phyloP scores from a whole-genome alignment of 345 rosid species.

The Schrenkiella parvula region DNA sequence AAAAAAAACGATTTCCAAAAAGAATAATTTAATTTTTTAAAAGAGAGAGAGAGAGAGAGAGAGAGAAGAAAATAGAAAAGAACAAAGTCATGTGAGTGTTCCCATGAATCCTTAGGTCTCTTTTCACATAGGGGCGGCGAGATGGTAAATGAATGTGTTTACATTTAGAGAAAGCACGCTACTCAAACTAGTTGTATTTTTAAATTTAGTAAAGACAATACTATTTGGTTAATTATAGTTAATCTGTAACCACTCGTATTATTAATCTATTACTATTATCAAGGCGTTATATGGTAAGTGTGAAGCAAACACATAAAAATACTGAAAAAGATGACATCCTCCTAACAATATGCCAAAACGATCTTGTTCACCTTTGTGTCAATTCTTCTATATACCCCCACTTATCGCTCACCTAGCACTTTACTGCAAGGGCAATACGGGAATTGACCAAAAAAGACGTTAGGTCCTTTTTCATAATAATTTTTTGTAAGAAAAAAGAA shows the following conservation, averaged over 20 bases:
- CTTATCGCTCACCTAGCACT: background rate
- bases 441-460: background rate
- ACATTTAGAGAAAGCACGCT: constrained; percentile 6
- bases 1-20: background rate
- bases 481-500: too few species aligned
- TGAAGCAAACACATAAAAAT: background rate
- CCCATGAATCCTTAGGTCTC: constrained; percentile 36
- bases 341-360: constrained; percentile 2
- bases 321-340: constrained; percentile 11
- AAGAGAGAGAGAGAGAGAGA: background rate
- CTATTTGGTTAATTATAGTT: background rate
- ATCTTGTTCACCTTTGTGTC: background rate
- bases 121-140: constrained; percentile 60
- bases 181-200: background rate
- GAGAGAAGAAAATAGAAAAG: constrained; percentile 19
- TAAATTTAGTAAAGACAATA: background rate
- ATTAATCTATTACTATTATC: constrained; percentile 7
- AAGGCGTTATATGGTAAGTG: constrained; percentile 21
- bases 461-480: background rate
- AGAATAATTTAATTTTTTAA: background rate
- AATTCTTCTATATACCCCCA: background rate
- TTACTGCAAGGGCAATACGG: background rate
- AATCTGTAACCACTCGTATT: background rate
- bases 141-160: constrained; percentile 49
- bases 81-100: constrained; percentile 66